Percentiles rank a stretch among this genome's conserved stretches.
Conservation (phyloP, 768 basidiomycete genomes). For the Gyrodon lividus region DNA sequence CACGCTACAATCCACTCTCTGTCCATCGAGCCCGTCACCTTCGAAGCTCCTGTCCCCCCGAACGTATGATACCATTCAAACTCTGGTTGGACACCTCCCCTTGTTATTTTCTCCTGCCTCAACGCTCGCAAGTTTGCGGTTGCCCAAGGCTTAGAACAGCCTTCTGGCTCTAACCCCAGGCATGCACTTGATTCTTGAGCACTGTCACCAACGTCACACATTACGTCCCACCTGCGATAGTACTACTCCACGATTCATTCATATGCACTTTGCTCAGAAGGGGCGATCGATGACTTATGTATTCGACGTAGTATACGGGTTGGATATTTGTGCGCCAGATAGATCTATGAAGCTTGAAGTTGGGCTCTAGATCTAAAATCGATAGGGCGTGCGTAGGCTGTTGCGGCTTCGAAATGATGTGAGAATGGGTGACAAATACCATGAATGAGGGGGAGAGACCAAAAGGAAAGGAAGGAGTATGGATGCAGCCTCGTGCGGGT, state of each 20-base stretch:
- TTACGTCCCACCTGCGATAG: background rate
- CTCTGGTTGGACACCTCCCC: too few relatives aligned
- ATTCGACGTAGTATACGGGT: constrained; percentile 15
- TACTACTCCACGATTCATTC: background rate
- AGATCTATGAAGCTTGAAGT: constrained; percentile 9
- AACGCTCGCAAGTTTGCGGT: too few relatives aligned
- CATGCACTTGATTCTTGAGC: too few relatives aligned
- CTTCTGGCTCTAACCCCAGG: too few relatives aligned
- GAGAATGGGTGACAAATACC: background rate
- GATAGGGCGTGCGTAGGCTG: constrained; percentile 6
- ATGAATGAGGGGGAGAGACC: constrained; percentile 2
- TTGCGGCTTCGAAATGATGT: background rate
- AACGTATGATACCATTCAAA: too few relatives aligned
- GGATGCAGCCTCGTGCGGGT: background rate
- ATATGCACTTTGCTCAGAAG: background rate
- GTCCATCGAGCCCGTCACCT: too few relatives aligned
- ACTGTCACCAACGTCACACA: too few relatives aligned
- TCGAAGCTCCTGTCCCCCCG: too few relatives aligned
- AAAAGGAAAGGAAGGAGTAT: constrained; percentile 10
- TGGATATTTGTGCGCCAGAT: constrained; percentile 23
- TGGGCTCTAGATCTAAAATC: background rate
- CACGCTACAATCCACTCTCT: too few relatives aligned
- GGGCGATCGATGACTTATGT: constrained; percentile 8
- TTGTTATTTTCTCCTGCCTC: too few relatives aligned
- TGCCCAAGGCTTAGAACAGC: too few relatives aligned